Evolutionary conservation across 2,329 filamentous ascomycete species (phyloP), one percentile per base, ranked within the genome.

Genomic region (Zymoseptoria passerinii): DNA sequence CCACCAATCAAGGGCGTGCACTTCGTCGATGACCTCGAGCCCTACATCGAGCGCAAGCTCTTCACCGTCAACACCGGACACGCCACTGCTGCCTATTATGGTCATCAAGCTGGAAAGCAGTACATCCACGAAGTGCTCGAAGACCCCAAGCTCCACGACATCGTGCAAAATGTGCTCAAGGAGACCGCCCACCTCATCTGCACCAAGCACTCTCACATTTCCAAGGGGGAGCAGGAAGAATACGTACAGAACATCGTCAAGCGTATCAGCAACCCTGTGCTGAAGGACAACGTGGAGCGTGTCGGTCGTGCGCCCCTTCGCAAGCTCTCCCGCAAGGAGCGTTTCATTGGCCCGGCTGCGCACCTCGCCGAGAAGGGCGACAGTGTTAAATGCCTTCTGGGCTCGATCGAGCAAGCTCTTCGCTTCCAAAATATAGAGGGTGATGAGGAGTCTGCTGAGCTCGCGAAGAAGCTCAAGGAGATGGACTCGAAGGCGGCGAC

Each of bases 1-100:
- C 81, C 83, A 66, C 76, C 83, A 18, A 92, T 99, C 70, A 76
- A 94, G 65, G 92, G 92, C 60, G 87, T 97, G 73, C 89, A 95
- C 78, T 96, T 90, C 85, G 94, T 97, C 60, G 85, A 90, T 64
- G 82, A 97, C 77, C 84, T 99, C 28, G 83, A 86, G 72, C 94
- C 94, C 58, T 99, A 92, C 79, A 97, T 99, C 70, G 94, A 99
- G 85, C 92, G 94, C 76, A 99, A 99, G 83, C 86, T 99, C 65
- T 99, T 92, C 82, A 99, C 94, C 20, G 92, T 99, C 82, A 99
- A 99, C 83, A 99, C 94, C 20, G 89, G 91, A 57, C 94, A 99
- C 73, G 94, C 94, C 60, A 95, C 92, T 7, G 92, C 92, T 19
- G 92, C 94, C 60, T 97, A 97, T 83, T 92, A 94, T 75, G 92